phyloP scores from a whole-genome alignment of 2,329 filamentous ascomycete genomes.

The Penicillium sp. region DNA sequence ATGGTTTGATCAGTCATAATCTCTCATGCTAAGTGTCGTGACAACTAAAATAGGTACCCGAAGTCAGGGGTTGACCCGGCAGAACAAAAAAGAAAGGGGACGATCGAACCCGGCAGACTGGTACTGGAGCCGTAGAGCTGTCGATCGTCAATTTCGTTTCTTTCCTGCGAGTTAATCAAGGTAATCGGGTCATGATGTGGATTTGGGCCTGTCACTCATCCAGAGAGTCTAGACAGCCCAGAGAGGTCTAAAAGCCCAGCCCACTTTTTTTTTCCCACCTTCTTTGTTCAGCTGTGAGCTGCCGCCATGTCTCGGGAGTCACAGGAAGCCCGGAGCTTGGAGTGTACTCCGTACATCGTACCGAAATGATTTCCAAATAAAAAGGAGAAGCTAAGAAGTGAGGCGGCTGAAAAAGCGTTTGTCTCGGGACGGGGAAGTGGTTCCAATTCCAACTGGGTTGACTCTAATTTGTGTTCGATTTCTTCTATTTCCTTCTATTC shows the following conservation, averaged over 20 bases:
- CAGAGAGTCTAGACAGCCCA: not conserved
- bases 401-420: constrained; percentile 9
- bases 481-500: not conserved
- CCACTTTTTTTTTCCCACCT: not conserved
- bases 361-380: not conserved
- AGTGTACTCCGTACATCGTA: not conserved
- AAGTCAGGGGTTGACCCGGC: constrained; percentile 21
- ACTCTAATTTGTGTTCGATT: not conserved
- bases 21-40: constrained; percentile 8
- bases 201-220: constrained; percentile 8
- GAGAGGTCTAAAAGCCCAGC: constrained; percentile 1
- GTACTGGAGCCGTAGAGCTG: constrained; percentile 18
- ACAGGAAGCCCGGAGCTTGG: not conserved
- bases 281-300: not conserved
- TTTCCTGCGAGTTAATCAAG: constrained; percentile 8
- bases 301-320: not conserved
- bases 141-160: constrained; percentile 21
- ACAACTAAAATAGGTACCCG: constrained; percentile 7
- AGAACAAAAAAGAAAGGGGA: constrained; percentile 17
- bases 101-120: constrained; percentile 23
- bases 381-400: constrained; percentile 2
- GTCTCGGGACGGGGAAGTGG: constrained; percentile 7
- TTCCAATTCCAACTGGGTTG: constrained; percentile 1
- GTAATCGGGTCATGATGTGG: constrained; percentile 3
- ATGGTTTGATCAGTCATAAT: constrained; percentile 16